These are phyloP conservation scores for Balakata baccata DNA, from an alignment of 345 rosid species.

Conservation along the genomic window DNA sequence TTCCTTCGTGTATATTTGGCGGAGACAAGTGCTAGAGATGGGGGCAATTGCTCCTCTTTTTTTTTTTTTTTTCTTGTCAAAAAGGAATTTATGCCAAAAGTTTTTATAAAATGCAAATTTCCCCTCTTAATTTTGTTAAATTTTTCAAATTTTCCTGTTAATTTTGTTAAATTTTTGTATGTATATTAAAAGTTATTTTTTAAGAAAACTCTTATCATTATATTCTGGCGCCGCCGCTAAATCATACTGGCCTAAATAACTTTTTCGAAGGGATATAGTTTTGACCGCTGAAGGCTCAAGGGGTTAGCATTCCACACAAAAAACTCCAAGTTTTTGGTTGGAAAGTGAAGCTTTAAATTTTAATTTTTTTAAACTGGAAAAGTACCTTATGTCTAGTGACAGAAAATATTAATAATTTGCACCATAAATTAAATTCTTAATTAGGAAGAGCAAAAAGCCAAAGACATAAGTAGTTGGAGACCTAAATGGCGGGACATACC, in stretches of 20 bases:
- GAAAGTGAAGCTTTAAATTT: background rate
- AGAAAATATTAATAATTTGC: background rate
- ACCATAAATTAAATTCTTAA: background rate
- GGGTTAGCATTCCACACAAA: conserved; percentile 5
- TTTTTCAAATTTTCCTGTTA: too few species aligned
- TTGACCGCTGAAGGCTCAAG: conserved; percentile 9
- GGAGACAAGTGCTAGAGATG: too few species aligned
- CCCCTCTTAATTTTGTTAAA: too few species aligned
- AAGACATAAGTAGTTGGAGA: background rate
- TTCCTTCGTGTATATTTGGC: too few species aligned
- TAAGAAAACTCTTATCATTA: too few species aligned
- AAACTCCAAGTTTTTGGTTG: conserved; percentile 1
- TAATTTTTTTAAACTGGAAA: background rate
- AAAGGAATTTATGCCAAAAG: too few species aligned
- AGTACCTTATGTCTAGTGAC: background rate
- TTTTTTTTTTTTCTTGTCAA: too few species aligned
- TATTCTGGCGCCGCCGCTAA: too few species aligned
- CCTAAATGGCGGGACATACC: conserved; percentile 3
- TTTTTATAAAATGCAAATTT: too few species aligned
- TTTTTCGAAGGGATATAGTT: background rate
- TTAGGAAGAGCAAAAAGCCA: background rate
- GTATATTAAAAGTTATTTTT: too few species aligned
- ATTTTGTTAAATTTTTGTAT: too few species aligned
- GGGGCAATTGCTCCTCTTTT: too few species aligned
- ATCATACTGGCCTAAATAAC: background rate